Evolutionary conservation across 1,284 basidiomycete genomes (phyloP), one percentile per base, ranked within the genome.

Genomic region (Xerocomus nothofagi): DNA sequence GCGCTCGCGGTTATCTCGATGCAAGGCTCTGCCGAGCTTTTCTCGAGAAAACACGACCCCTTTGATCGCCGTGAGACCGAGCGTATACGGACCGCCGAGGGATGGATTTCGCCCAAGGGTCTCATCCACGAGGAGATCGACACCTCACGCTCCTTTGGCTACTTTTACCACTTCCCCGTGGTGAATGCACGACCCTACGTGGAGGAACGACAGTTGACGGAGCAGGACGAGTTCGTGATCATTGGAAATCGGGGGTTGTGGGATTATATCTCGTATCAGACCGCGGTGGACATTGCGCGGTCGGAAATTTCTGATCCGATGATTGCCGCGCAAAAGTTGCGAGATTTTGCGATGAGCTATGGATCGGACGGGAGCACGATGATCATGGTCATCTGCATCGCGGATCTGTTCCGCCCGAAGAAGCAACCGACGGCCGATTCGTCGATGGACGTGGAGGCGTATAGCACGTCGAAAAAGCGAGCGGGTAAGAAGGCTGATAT

Each of bases 261-360:
- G 97, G 90, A 96, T 62, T 91, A 86, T 59, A 88, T 98, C 56
- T 90, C 92, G 8, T 93, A 92, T 68, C 95, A 98, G 70, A 96
- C 92, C 0, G 97, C 97, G 0, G 93, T 99, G 43, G 96, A 99
- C 65, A 95, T 99, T 55, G 96, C 94, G 2, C 82, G 96, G 21
- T 84, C 84, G 9, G 91, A 93, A 65, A 73, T 82, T 24, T 80
- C 81, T 15, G 92, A 98, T 66, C 93, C 95, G 0, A 98, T 98
- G 93, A 86, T 95, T 60, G 96, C 97, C 4, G 93, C 96, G 0
- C 95, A 98, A 73, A 98, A 98, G 74, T 73, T 99, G 45, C 82
- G 97, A 47, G 97, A 99, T 70, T 91, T 98, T 59, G 94, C 97
- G 10, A 91, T 99, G 64, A 93, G 92, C 61, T 98, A 98, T 70